Evolutionary conservation across 352 stramenopile genomes (phyloP), one percentile per base, ranked within the genome.

Genomic region (Chrysophaeum taylorii): DNA sequence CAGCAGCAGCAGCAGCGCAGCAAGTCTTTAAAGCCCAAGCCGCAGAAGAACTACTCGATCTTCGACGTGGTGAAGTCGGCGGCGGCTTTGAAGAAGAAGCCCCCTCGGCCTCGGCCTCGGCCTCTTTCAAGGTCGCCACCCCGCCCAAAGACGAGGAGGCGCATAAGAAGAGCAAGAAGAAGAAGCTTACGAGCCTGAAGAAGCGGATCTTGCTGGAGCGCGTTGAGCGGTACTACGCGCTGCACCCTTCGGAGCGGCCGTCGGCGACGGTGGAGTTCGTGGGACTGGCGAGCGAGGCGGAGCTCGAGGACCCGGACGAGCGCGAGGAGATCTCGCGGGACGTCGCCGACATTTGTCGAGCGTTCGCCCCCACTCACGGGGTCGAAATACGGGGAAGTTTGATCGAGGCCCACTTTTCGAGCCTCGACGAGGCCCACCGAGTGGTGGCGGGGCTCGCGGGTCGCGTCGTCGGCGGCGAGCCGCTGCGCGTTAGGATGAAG

Each of bases 121-220:
- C 27, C 15, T 4, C 45, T 27, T 12, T 7, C 5, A 16, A 16
- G 45, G 7, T 25, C 12, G 45, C 5, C 45, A 25, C 23, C 45
- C 18, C 9, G 18, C 18, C 9, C 45, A 25, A 29, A 16, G 7
- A 23, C 5, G 7, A 16, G 5, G 27, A 15, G 33, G 52, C 52
- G 25, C 52, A 25, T 2, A 25, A 39, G 27, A 38, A 39, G 52
- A 12, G 16, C 25, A 39, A 31, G n/a, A 67, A 74, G 60, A 73
- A 73, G 37, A 73, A 70, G 39, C 60, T 76, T 0, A 68, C 52
- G 23, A 68, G 36, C 16, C 68, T 76, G 12, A 76, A 76, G 45
- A 76, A 76, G 35, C 53, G 57, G 14, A 76, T 76, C 50, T 62
- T 76, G 48, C 72, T 76, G 36, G 67, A 76, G 43, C 68, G 68